Conservation (phyloP, 805 yeast genomes). For the Teunomyces aglyptinius region DNA sequence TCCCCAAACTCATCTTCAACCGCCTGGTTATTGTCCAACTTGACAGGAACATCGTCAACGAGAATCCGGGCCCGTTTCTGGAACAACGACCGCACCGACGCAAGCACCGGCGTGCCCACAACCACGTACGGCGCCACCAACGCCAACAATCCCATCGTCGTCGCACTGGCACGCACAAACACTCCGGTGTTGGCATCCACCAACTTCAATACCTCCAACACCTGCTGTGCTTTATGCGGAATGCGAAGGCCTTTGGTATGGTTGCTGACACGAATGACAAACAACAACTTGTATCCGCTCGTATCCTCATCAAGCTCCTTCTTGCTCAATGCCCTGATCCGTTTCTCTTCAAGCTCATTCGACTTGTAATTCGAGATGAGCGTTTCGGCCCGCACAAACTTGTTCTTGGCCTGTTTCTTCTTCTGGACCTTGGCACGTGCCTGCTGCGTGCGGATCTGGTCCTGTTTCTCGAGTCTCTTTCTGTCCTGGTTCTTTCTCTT, state of each 20-base stretch:
- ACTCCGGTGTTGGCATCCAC: slow-evolving; percentile 64
- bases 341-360: slow-evolving; percentile 62
- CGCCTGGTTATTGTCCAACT: slow-evolving; percentile 62
- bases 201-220: slow-evolving; percentile 62
- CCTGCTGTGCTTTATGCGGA: slow-evolving; percentile 61
- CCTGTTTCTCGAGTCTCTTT: slow-evolving; percentile 70
- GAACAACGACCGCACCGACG: slow-evolving; percentile 66
- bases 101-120: slow-evolving; percentile 70
- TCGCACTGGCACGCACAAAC: slow-evolving; percentile 60
- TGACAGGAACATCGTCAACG: slow-evolving; percentile 20
- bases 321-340: slow-evolving; percentile 58
- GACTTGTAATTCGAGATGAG: slow-evolving; percentile 66
- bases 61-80: slow-evolving; percentile 71
- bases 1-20: slow-evolving; percentile 69
- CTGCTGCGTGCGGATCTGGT: slow-evolving; percentile 52
- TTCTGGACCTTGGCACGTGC: slow-evolving; percentile 43
- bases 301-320: slow-evolving; percentile 38
- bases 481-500: slow-evolving; percentile 79
- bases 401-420: slow-evolving; percentile 41
- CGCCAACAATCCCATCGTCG: slow-evolving; percentile 62
- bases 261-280: slow-evolving; percentile 66
- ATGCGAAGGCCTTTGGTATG: slow-evolving; percentile 58
- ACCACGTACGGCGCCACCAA: slow-evolving; percentile 71
- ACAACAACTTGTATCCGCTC: slow-evolving; percentile 43
- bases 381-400: slow-evolving; percentile 72